Evolutionary conservation across 2,329 filamentous ascomycete genomes (phyloP), one percentile per base, ranked within the genome.

Genomic region (Fusarium sp.): DNA sequence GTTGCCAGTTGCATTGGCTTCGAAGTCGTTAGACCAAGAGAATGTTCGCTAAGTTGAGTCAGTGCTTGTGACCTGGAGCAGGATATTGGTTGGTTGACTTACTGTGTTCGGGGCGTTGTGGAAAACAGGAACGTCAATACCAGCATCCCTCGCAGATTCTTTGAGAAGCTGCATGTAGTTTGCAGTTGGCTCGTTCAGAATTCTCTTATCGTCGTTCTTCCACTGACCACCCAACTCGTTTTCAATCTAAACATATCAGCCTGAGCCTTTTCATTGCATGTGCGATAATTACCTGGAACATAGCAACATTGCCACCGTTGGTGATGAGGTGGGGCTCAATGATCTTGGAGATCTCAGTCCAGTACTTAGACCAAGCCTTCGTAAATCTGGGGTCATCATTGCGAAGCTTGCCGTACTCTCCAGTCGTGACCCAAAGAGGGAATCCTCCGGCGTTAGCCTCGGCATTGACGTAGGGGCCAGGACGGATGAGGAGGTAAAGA

Each of bases 381-480:
- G 82, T 85, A 72, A 84, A 88, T 46, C 81, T 78, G 6, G 81
- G 73, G 61, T 89, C 82, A 40, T 87, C 82, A 55, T 87, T 79
- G 32, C 87, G 78, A 17, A 87, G 76, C 20, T 74, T 71, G 4
- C 87, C 87, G 49, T 87, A 87, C 25, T 80, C 86, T 43, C 87
- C 88, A 1, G 87, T 89, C 0, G 87, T 89, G 7, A 87, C 75
- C 87, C 88, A 90, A 2, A 88, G 77, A 0, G 88, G 86, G 57
- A 88, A 87, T 0, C 88, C 88, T 32, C 88, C 88, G 1, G 84
- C 87, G 64, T 85, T 88, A 4, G 86, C 82, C 72, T 90, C 88
- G 2, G 87, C 88, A 64, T 90, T 90, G 58, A 88, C 83, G 57
- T 90, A 90, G 0, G 87, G 87, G 0, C 88, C 87, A 1, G 87